Base-by-base conservation (phyloP, 805 yeast species). In the Starmerella powellii region DNA sequence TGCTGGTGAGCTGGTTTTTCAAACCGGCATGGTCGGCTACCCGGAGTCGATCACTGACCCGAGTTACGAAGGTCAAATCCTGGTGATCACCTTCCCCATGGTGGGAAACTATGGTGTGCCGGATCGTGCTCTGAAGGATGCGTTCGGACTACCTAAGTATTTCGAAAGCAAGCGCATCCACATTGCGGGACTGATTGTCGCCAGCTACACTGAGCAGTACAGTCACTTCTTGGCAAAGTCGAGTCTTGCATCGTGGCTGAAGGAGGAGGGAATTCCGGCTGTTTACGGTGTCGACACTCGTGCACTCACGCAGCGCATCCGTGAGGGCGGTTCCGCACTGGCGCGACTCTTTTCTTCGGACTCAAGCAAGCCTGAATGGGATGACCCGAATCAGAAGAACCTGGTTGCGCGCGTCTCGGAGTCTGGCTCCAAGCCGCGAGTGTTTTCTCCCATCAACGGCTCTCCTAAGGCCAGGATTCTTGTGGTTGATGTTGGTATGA, bases 31-130 rank as follows among this genome's bases (percentile, higher is more conserved):
- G 95, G 97, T 91, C 55, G 98, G 98, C 49, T 91, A 91, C 63
- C 98, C 97, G 32, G 98, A 91, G 66, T 78, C 96, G 40, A 76
- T 91, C 63, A 86, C 98, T 31, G 98, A 91, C 66, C 98, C 98
- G 47, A 91, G 97, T 34, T 91, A 91, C 65, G 87, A 83, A 60
- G 98, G 98, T 50, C 98, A 91, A 67, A 88, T 91, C 59, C 58
- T 91, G 62, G 96, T 91, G 50, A 82, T 91, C 64, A 91, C 98
- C 41, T 91, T 78, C 64, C 98, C 98, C 21, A 71, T 91, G 56
- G 94, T 91, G 39, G 98, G 98, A 62, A 91, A 91, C 71, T 91
- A 91, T 65, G 98, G 98, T 76, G 98, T 91, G 43, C 98, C 99
- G 48, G 94, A 85, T 63, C 78, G 88, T 56, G 68, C 74, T 48